Percentiles rank a stretch among this genome's conserved stretches.
phyloP scores from a whole-genome alignment of 768 basidiomycete genomes.

The Fomitopsis pulvina region DNA sequence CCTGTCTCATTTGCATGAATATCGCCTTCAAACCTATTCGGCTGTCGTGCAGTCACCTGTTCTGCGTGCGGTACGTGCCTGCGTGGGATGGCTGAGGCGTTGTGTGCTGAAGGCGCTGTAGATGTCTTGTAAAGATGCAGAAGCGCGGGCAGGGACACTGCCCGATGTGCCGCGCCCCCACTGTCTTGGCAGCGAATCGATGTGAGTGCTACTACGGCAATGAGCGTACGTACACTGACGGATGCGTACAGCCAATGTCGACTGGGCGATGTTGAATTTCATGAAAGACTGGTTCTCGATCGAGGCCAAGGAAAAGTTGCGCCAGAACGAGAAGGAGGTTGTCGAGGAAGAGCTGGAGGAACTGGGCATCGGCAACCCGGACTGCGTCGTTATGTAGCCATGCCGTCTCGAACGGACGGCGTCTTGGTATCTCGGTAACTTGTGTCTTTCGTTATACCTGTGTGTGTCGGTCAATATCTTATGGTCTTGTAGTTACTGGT shows the following conservation, averaged over 20 bases:
- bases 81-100: not conserved
- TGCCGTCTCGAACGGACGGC: no score
- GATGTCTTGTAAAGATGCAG: slow-evolving; percentile 88
- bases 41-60: slow-evolving; percentile 72
- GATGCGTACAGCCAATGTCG: slow-evolving; percentile 59
- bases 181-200: slow-evolving; percentile 70
- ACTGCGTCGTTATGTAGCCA: slow-evolving; percentile 11
- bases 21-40: slow-evolving; percentile 93
- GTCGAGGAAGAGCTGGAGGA: slow-evolving; percentile 61
- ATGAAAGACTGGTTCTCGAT: slow-evolving; percentile 91
- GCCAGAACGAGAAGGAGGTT: slow-evolving; percentile 70
- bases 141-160: slow-evolving; percentile 68
- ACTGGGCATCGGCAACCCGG: slow-evolving; percentile 43
- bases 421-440: no score
- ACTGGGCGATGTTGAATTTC: slow-evolving; percentile 74
- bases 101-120: slow-evolving; percentile 23
- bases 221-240: not conserved
- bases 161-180: slow-evolving; percentile 78
- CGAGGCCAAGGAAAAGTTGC: slow-evolving; percentile 70
- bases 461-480: no score
- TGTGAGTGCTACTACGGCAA: slow-evolving; percentile 39
- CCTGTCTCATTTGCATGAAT: slow-evolving; percentile 81
- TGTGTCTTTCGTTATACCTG: no score
- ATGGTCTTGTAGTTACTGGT: no score
- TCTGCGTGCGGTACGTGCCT: slow-evolving; percentile 51